Evolutionary conservation across 345 rosid species (phyloP), one percentile per base, ranked within the genome.

Genomic region (Eucalyptus guilfoylei): DNA sequence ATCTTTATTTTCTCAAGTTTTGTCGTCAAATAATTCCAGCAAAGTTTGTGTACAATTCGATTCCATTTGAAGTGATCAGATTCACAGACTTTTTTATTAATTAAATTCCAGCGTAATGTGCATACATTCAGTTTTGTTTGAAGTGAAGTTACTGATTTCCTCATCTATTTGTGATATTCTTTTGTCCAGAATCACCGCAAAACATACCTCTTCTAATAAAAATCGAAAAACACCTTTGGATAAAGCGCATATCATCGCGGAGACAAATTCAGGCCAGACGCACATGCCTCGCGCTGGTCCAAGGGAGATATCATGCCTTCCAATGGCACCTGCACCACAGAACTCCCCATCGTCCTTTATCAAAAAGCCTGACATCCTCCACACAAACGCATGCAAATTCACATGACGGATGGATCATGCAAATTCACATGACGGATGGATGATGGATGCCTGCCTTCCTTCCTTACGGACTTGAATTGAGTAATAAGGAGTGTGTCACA

Each of bases 111-210:
- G 32, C 4, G 12, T 28, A 28, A 5, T 28, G 1, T 8, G 24
- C 2, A 0, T 52, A 52, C 2, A 11, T 60, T 14, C 21, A 7
- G 9, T 13, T 64, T n/a, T 3, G 10, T n/a, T 64, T n/a, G 6
- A n/a, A 14, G 21, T 14, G 19, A n/a, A n/a, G 21, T 64, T n/a
- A 14, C 14, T 3, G 6, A n/a, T 64, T 64, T 16, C 2, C 10
- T 14, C 16, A 2, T 64, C 11, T 14, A 64, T 15, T 14, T 15
- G 3, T 14, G 40, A 64, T 64, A n/a, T 64, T 64, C n/a, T 64
- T 3, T 0, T 30, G 5, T 64, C 3, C 1, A 7, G 3, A 64
- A 64, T n/a, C 21, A 2, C 2, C 11, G 2, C 11, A 14, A 8
- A 64, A n/a, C 37, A 4, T 3, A 7, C 8, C 76, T n/a, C 19